Percentiles rank a stretch among this genome's conserved stretches.
phyloP scores from a whole-genome alignment of 139 green algal species.

The Bryopsis sp. region DNA sequence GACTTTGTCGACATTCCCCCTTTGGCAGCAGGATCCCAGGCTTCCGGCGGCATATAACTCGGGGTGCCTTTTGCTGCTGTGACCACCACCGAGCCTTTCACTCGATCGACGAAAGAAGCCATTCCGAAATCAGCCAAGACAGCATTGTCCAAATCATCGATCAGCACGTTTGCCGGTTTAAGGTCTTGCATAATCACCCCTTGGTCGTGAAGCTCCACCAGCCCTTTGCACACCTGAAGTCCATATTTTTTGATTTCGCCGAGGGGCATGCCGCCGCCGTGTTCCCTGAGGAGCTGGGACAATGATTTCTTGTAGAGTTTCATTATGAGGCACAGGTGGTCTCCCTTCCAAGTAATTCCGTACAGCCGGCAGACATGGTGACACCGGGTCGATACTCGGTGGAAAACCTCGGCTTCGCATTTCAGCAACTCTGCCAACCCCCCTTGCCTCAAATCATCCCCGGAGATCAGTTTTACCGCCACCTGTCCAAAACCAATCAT shows the following conservation, averaged over 20 bases:
- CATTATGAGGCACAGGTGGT: conserved; percentile 17
- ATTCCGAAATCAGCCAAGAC: conserved; percentile 23
- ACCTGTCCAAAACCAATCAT: neutral
- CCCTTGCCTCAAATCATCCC: conserved; percentile 4
- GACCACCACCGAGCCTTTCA: conserved; percentile 1
- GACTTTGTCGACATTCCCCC: conserved; percentile 21
- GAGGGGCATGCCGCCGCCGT: neutral
- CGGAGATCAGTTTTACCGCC: conserved; percentile 16
- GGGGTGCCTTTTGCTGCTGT: conserved; percentile 17
- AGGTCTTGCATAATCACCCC: conserved; percentile 25
- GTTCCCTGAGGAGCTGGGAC: conserved; percentile 6
- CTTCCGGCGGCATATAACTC: conserved; percentile 21
- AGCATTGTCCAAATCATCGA: conserved; percentile 23
- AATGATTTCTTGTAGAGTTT: conserved; percentile 14
- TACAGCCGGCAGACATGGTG: conserved; percentile 21
- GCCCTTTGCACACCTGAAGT: conserved; percentile 18
- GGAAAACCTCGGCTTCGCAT: conserved; percentile 13
- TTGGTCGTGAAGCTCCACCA: conserved; percentile 19
- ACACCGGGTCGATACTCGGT: conserved; percentile 15
- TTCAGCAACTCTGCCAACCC: conserved; percentile 9
- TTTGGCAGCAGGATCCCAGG: conserved; percentile 21
- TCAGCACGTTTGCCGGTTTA: conserved; percentile 22
- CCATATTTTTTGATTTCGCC: conserved; percentile 19
- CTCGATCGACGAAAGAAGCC: conserved; percentile 16
- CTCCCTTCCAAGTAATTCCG: conserved; percentile 2